Conservation (phyloP, 1,284 basidiomycete species). For the Fomitopsis palustris region DNA sequence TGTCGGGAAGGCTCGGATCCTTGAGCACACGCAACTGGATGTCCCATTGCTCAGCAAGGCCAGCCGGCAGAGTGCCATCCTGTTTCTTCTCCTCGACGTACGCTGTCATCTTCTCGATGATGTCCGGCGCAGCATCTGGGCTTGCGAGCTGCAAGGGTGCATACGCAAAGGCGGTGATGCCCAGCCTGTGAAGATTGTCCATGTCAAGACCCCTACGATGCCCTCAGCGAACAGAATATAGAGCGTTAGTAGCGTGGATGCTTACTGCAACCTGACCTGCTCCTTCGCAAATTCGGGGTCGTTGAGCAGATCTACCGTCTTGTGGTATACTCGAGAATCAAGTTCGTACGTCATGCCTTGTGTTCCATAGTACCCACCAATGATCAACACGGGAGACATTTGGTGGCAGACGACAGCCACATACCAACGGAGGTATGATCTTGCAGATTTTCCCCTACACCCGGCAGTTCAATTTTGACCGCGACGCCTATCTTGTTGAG, state of each 20-base stretch:
- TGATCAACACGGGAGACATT: no score
- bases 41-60: slow-evolving; percentile 15
- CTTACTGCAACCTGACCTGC: slow-evolving; percentile 10
- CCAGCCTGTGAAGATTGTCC: slow-evolving; percentile 9
- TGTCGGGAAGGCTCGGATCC: slow-evolving; percentile 9
- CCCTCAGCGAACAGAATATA: background rate
- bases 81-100: slow-evolving; percentile 8
- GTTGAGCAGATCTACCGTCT: slow-evolving; percentile 9
- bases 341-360: slow-evolving; percentile 10
- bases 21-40: slow-evolving; percentile 10
- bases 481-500: slow-evolving; percentile 28
- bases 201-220: slow-evolving; percentile 3
- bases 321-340: background rate
- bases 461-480: slow-evolving; percentile 23
- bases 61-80: slow-evolving; percentile 11
- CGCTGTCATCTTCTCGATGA: background rate
- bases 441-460: slow-evolving; percentile 36
- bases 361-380: no score
- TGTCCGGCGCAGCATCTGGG: background rate
- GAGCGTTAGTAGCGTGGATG: background rate
- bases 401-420: background rate
- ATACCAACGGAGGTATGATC: slow-evolving; percentile 26
- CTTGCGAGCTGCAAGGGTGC: slow-evolving; percentile 5
- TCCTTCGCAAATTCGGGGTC: slow-evolving; percentile 10
- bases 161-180: slow-evolving; percentile 7